Evolutionary conservation across 2,329 filamentous ascomycete genomes (phyloP).

Genomic region (Sporothrix euskadiensis): DNA sequence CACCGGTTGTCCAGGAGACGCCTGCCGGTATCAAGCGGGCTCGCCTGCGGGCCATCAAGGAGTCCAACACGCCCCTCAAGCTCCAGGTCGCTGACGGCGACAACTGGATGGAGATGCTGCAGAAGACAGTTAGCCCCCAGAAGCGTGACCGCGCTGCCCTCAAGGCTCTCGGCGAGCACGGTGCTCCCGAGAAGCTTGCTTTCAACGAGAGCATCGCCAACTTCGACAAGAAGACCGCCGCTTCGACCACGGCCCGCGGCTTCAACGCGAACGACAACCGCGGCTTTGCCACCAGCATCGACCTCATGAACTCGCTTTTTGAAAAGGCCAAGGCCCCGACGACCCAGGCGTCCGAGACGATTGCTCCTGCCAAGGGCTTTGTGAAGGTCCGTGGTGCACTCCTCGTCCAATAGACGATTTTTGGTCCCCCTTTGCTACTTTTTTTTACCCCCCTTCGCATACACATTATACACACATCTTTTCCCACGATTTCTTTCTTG

Average conservation of each 20-base stretch:
- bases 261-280: constrained; percentile 51
- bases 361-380: constrained; percentile 64
- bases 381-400: constrained; percentile 74
- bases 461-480: too few species aligned
- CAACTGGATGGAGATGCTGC: constrained; percentile 91
- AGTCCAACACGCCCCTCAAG: constrained; percentile 58
- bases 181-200: constrained; percentile 55
- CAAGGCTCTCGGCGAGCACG: constrained; percentile 57
- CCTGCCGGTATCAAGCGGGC: constrained; percentile 64
- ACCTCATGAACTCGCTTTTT: constrained; percentile 94
- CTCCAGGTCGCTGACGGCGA: constrained; percentile 68
- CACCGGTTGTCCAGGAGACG: constrained; percentile 51
- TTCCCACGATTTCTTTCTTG: not conserved
- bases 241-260: constrained; percentile 36
- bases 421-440: not conserved
- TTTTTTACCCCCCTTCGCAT: not conserved
- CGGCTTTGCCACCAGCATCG: constrained; percentile 84
- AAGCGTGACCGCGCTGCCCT: constrained; percentile 84
- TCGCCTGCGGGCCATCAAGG: constrained; percentile 63
- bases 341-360: constrained; percentile 53
- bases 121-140: constrained; percentile 88
- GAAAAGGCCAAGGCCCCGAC: constrained; percentile 65
- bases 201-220: constrained; percentile 37
- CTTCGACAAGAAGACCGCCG: constrained; percentile 37
- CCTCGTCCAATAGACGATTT: constrained; percentile 37